Conservation (phyloP, 495 filamentous ascomycete genomes). For the Penicillium angulare region DNA sequence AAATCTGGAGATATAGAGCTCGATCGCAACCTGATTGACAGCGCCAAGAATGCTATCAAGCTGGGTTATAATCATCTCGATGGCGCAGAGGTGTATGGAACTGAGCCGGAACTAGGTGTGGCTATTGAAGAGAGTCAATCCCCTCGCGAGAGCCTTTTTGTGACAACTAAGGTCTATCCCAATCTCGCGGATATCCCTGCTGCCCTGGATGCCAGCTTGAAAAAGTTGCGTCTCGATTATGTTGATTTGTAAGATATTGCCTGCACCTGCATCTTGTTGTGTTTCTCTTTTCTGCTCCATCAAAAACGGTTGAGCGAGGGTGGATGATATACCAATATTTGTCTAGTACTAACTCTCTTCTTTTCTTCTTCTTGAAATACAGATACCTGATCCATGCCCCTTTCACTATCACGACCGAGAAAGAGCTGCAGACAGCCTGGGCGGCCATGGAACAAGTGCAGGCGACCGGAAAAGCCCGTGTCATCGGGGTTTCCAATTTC, state of each 20-base stretch:
- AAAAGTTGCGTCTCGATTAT: slow-evolving; percentile 73
- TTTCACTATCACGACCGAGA: slow-evolving; percentile 61
- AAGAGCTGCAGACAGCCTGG: slow-evolving; percentile 70
- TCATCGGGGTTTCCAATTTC: slow-evolving; percentile 87
- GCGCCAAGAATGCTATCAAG: slow-evolving; percentile 65
- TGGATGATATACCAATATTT: too few relatives aligned
- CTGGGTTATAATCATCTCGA: slow-evolving; percentile 76
- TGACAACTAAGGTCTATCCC: slow-evolving; percentile 68
- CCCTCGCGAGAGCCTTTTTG: slow-evolving; percentile 65
- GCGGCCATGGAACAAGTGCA: slow-evolving; percentile 73
- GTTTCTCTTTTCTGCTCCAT: too few relatives aligned
- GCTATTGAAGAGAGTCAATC: slow-evolving; percentile 69
- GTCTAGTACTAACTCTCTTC: not conserved
- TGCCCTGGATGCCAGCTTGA: slow-evolving; percentile 68
- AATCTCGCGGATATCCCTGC: slow-evolving; percentile 58
- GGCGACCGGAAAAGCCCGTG: slow-evolving; percentile 62
- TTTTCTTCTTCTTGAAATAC: not conserved
- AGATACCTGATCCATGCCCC: slow-evolving; percentile 80
- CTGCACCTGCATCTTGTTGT: too few relatives aligned
- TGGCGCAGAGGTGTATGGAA: slow-evolving; percentile 80
- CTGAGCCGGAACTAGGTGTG: slow-evolving; percentile 70
- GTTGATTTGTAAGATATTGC: slow-evolving; percentile 62
- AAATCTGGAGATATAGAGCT: slow-evolving; percentile 33
- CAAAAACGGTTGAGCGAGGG: too few relatives aligned
- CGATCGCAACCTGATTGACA: slow-evolving; percentile 48